Evolutionary conservation across 2,329 filamentous ascomycete species (phyloP).

Genomic region (Saccharata proteae): DNA sequence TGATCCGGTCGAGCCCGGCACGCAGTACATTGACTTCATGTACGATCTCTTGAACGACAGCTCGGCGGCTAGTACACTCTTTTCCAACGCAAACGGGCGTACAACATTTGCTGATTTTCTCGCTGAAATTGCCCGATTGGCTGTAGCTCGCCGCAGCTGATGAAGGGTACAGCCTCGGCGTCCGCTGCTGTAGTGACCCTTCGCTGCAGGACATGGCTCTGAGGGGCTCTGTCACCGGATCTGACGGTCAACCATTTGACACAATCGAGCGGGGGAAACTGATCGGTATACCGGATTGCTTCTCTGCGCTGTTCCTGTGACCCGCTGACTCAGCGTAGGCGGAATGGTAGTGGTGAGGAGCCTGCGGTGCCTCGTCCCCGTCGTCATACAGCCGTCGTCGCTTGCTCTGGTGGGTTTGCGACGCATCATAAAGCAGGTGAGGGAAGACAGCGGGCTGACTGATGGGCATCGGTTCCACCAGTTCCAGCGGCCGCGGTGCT

Average conservation of each 20-base stretch:
- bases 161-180: neutral
- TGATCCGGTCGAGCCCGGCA: slow-evolving; percentile 2
- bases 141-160: too few species aligned
- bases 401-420: slow-evolving; percentile 7
- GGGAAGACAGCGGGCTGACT: neutral
- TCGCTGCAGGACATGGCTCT: neutral
- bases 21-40: slow-evolving; percentile 5
- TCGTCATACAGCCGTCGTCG: slow-evolving; percentile 3
- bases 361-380: neutral
- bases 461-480: slow-evolving; percentile 1
- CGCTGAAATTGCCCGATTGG: too few species aligned
- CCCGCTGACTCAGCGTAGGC: slow-evolving; percentile 5
- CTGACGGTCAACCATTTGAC: slow-evolving; percentile 5
- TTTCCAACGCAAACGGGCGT: slow-evolving; percentile 1
- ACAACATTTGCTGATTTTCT: slow-evolving; percentile 4
- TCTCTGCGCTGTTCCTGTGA: slow-evolving; percentile 4
- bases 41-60: slow-evolving; percentile 6
- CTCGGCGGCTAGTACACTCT: slow-evolving; percentile 3
- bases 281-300: slow-evolving; percentile 3
- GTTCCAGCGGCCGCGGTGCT: neutral
- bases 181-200: slow-evolving; percentile 3
- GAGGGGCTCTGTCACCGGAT: slow-evolving; percentile 1
- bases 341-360: neutral
- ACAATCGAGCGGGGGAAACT: slow-evolving; percentile 3
- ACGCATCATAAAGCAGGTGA: slow-evolving; percentile 1